Evolutionary conservation across 176 grass and related monocot genomes (phyloP).

Genomic region (Luzula sylvatica): DNA sequence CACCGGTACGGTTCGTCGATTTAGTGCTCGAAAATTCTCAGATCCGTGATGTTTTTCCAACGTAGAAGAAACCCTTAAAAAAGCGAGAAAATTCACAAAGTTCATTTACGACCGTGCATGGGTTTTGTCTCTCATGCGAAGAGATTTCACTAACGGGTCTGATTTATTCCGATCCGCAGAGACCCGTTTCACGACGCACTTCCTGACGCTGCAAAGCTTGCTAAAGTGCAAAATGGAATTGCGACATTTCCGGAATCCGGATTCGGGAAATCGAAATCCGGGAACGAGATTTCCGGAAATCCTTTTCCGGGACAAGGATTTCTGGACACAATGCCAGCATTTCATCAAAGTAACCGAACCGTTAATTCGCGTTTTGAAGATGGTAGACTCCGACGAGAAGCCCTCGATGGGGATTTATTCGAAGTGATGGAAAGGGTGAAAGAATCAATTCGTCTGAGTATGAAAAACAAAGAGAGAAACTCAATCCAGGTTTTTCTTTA

Average conservation of each 20-base stretch:
- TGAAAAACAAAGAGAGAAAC: slow-evolving; percentile 32
- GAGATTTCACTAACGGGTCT: slow-evolving; percentile 29
- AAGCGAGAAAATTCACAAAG: slow-evolving; percentile 32
- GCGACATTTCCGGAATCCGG: slow-evolving; percentile 24
- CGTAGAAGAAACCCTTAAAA: slow-evolving; percentile 39
- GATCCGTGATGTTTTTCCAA: slow-evolving; percentile 25
- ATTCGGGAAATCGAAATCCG: slow-evolving; percentile 15
- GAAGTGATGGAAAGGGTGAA: slow-evolving; percentile 30
- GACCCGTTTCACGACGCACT: slow-evolving; percentile 23
- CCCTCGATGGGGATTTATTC: slow-evolving; percentile 34
- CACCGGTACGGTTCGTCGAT: slow-evolving; percentile 32
- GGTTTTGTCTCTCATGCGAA: slow-evolving; percentile 25
- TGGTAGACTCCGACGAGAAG: slow-evolving; percentile 28
- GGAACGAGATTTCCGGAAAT: slow-evolving; percentile 25
- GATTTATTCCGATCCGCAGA: slow-evolving; percentile 22
- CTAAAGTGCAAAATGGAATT: slow-evolving; percentile 22
- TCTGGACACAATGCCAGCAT: slow-evolving; percentile 29
- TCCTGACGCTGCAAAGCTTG: slow-evolving; percentile 26
- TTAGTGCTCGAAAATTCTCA: slow-evolving; percentile 33
- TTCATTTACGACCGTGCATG: slow-evolving; percentile 33
- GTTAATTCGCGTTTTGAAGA: slow-evolving; percentile 8
- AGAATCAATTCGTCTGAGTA: slow-evolving; percentile 24
- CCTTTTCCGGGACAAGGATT: slow-evolving; percentile 27
- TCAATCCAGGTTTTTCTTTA: no score
- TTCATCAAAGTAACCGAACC: slow-evolving; percentile 27